Conservation (phyloP, 139 green algal species). For the Chlamydomonas urium region DNA sequence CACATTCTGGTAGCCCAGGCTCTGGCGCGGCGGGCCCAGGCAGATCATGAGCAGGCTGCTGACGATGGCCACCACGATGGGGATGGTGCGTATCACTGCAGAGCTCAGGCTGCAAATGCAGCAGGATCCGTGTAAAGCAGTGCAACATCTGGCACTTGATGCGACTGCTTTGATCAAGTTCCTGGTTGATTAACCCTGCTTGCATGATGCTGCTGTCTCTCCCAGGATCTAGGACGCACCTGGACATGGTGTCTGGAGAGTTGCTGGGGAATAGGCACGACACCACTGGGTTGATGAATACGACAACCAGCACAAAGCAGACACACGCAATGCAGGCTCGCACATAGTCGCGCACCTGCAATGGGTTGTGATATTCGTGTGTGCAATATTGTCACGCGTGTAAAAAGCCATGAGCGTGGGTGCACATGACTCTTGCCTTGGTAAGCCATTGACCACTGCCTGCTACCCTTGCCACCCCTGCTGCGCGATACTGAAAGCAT, state of each 20-base stretch:
- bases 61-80: slow-evolving; percentile 39
- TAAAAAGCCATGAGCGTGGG: background rate
- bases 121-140: background rate
- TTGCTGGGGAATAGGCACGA: slow-evolving; percentile 38
- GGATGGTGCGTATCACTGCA: slow-evolving; percentile 23
- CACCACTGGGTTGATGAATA: slow-evolving; percentile 40
- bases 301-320: slow-evolving; percentile 31
- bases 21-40: slow-evolving; percentile 35
- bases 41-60: slow-evolving; percentile 34
- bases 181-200: background rate
- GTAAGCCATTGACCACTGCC: too few relatives aligned
- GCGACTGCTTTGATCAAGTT: too few relatives aligned
- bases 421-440: background rate
- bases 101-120: background rate
- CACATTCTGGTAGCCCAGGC: slow-evolving; percentile 40
- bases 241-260: background rate
- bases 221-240: background rate
- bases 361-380: background rate
- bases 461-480: too few relatives aligned
- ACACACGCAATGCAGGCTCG: slow-evolving; percentile 19
- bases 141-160: too few relatives aligned
- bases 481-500: too few relatives aligned
- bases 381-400: background rate
- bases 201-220: background rate
- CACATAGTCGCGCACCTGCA: slow-evolving; percentile 32